These are phyloP conservation scores for Boletus mariae DNA, from an alignment of 1,284 basidiomycete genomes.

Conservation along the genomic window DNA sequence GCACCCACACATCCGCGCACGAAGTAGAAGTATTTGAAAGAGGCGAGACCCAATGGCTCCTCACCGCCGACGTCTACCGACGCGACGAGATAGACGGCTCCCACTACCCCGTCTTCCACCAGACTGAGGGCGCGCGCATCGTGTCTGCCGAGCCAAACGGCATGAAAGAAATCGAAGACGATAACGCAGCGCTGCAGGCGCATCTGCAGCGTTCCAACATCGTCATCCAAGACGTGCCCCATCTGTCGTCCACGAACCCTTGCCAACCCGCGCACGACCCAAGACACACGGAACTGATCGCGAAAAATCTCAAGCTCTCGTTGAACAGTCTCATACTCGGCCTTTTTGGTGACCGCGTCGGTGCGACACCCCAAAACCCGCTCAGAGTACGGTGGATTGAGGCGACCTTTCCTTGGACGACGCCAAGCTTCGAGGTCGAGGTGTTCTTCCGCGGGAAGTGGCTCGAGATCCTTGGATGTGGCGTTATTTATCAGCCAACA, in stretches of 20 bases:
- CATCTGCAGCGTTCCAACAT: constrained; percentile 70
- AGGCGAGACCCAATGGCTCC: constrained; percentile 80
- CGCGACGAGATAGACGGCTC: constrained; percentile 97
- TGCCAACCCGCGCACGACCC: constrained; percentile 78
- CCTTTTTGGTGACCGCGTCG: constrained; percentile 67
- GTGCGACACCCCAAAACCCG: constrained; percentile 55
- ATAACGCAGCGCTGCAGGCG: constrained; percentile 60
- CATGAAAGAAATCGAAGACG: constrained; percentile 58
- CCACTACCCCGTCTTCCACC: constrained; percentile 98
- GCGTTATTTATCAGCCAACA: constrained; percentile 88
- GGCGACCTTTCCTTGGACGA: constrained; percentile 97
- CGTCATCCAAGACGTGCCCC: constrained; percentile 82
- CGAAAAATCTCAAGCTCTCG: constrained; percentile 86
- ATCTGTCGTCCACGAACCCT: constrained; percentile 74
- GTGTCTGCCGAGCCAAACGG: constrained; percentile 55
- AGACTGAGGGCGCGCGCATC: constrained; percentile 93
- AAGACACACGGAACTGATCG: constrained; percentile 65
- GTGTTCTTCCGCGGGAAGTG: constrained; percentile 96
- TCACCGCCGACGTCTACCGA: constrained; percentile 98
- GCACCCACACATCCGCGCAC: constrained; percentile 97
- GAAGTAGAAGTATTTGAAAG: constrained; percentile 88
- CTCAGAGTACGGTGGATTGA: constrained; percentile 95
- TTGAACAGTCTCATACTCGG: constrained; percentile 86
- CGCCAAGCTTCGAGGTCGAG: constrained; percentile 96
- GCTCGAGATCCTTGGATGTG: constrained; percentile 95